phyloP scores from a whole-genome alignment of 1,284 basidiomycete species.

The Malassezia obtusa region DNA sequence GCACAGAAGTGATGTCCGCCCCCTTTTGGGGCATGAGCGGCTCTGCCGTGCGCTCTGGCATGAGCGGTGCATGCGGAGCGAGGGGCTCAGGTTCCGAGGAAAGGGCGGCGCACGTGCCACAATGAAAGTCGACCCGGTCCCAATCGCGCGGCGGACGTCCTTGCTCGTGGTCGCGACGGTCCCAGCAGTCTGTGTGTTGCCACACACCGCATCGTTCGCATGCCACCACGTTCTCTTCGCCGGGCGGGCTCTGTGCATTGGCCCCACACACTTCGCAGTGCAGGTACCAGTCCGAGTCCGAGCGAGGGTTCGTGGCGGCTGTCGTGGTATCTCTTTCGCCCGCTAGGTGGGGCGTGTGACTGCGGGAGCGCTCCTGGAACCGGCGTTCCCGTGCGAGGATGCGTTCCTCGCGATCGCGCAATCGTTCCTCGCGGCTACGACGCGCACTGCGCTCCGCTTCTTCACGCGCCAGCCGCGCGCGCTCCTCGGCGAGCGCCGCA shows the following conservation, averaged over 20 bases:
- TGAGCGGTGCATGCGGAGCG: background rate
- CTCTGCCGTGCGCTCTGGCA: background rate
- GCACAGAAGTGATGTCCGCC: too few species aligned
- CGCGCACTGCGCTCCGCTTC: slow-evolving; percentile 50
- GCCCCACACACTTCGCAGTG: slow-evolving; percentile 71
- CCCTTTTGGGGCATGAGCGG: too few species aligned
- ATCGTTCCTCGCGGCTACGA: slow-evolving; percentile 49
- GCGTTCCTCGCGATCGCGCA: slow-evolving; percentile 50
- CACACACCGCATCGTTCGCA: slow-evolving; percentile 69
- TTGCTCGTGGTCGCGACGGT: slow-evolving; percentile 28
- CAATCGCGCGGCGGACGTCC: slow-evolving; percentile 20
- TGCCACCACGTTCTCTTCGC: slow-evolving; percentile 65
- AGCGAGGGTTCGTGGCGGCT: background rate
- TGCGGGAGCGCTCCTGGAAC: slow-evolving; percentile 23
- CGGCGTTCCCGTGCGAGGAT: slow-evolving; percentile 47
- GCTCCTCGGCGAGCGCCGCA: slow-evolving; percentile 52
- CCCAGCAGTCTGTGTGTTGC: slow-evolving; percentile 50
- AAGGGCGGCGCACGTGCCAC: background rate
- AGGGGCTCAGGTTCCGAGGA: too few species aligned
- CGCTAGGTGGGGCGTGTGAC: background rate
- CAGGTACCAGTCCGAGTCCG: slow-evolving; percentile 61
- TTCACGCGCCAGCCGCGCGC: slow-evolving; percentile 55
- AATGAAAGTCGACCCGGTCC: slow-evolving; percentile 33
- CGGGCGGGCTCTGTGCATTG: slow-evolving; percentile 57
- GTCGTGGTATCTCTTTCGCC: background rate